These are phyloP conservation scores for Psidium friedrichsthalianum DNA, from an alignment of 345 rosid species.

Conservation along the genomic window DNA sequence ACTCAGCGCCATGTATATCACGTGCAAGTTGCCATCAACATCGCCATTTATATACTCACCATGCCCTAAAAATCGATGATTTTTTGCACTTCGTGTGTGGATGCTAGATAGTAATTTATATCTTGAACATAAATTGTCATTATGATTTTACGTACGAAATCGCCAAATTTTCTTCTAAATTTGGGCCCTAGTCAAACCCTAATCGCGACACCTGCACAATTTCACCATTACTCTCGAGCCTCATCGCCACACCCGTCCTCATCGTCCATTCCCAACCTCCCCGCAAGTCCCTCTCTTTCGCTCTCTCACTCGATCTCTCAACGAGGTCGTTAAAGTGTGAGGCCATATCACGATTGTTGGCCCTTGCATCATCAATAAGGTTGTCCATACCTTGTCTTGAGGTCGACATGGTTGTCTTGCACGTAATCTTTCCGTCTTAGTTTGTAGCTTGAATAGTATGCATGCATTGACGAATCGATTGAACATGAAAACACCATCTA, in stretches of 20 bases:
- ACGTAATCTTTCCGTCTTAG: not conserved
- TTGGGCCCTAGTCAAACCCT: not conserved
- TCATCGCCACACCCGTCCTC: not conserved
- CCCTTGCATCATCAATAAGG: not conserved
- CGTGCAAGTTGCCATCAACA: too few relatives aligned
- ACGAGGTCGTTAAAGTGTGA: not conserved
- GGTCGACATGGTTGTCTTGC: not conserved
- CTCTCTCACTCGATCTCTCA: not conserved
- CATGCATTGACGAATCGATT: too few relatives aligned
- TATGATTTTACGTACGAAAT: not conserved
- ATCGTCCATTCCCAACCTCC: not conserved
- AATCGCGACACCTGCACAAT: not conserved
- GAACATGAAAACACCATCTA: too few relatives aligned
- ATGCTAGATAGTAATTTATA: too few relatives aligned
- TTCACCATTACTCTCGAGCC: not conserved
- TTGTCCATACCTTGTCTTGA: not conserved
- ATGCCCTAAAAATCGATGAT: too few relatives aligned
- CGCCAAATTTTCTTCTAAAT: not conserved
- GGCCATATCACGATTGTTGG: not conserved
- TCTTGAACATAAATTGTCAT: not conserved
- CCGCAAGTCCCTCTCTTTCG: not conserved
- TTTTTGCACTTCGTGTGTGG: too few relatives aligned
- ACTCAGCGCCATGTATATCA: too few relatives aligned
- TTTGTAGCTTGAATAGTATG: too few relatives aligned
- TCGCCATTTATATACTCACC: too few relatives aligned